Evolutionary conservation across 805 yeast genomes (phyloP), one percentile per base, ranked within the genome.

Genomic region (Cyberlindnera xylosilytica): DNA sequence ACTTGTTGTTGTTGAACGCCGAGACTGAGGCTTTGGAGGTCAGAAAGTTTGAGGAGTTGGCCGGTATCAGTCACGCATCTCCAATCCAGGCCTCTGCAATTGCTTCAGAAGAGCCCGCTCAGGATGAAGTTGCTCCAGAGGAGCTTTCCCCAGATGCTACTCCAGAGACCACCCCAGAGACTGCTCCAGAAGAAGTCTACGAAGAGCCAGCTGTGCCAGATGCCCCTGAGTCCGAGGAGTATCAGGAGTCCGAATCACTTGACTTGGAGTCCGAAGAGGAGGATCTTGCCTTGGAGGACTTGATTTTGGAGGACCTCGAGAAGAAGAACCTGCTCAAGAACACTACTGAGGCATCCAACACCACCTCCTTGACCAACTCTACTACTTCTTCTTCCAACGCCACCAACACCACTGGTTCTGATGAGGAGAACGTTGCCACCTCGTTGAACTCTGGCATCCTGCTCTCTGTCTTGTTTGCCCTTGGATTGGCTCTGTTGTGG

Each of bases 21-120:
- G 58, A 53, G 41, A 42, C 56, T 13, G 62, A 58, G 41, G 52
- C 53, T 23, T 48, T 49, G 38, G 56, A 51, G 28, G 59, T 56
- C 30, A 44, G 42, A 36, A 51, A 53, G 42, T 57, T 38, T 37
- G 61, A 54, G 35, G 55, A 52, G 17, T 34, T 58, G 18, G 51
- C 59, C 20, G 60, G 61, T 34, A 48, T 56, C 27, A 26, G 32
- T 9, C 36, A 20, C 16, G 11, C 16, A 36, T 22, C 2, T n/a
- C 18, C 29, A 41, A 30, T 15, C 32, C 24, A 20, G 7, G 35
- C 27, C 10, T 12, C 19, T 16, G 32, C 13, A 31, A 34, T 36
- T 16, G 37, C 31, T 7, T 46, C 49, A 13, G 50, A 41, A 11
- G 34, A 22, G 30, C 30, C 13, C 23, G 39, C 36, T n/a, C n/a